These are phyloP conservation scores for Populus hybrid DNA, from an alignment of 441 rosid species.

Conservation along the genomic window DNA sequence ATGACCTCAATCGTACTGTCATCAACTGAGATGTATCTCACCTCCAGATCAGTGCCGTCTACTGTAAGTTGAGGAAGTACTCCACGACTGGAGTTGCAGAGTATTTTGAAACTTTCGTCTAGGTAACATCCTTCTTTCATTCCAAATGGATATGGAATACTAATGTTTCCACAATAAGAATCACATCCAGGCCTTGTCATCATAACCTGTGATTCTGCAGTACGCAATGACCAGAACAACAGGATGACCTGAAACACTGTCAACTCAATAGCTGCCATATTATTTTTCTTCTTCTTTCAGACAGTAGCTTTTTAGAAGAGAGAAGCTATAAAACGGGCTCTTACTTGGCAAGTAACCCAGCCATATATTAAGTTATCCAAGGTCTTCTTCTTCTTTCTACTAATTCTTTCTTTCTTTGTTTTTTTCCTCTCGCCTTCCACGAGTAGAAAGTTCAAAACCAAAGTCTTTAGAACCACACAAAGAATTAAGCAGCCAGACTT, in stretches of 20 bases:
- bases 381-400: background rate
- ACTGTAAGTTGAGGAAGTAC: background rate
- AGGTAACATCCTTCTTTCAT: background rate
- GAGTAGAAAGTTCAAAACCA: background rate
- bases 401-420: background rate
- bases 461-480: background rate
- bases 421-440: background rate
- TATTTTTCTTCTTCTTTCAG: background rate
- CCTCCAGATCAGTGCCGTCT: background rate
- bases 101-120: background rate
- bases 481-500: background rate
- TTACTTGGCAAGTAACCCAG: background rate
- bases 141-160: no score
- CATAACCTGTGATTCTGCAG: background rate
- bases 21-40: rapidly evolving
- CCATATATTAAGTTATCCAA: background rate
- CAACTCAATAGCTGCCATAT: background rate
- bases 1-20: rapidly evolving
- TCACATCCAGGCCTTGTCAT: background rate
- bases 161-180: no score
- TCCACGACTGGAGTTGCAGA: background rate
- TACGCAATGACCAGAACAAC: background rate
- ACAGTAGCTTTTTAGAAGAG: background rate
- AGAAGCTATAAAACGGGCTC: background rate
- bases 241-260: background rate